Evolutionary conservation across 805 yeast species (phyloP).

Genomic region (Ogataea pilisensis): DNA sequence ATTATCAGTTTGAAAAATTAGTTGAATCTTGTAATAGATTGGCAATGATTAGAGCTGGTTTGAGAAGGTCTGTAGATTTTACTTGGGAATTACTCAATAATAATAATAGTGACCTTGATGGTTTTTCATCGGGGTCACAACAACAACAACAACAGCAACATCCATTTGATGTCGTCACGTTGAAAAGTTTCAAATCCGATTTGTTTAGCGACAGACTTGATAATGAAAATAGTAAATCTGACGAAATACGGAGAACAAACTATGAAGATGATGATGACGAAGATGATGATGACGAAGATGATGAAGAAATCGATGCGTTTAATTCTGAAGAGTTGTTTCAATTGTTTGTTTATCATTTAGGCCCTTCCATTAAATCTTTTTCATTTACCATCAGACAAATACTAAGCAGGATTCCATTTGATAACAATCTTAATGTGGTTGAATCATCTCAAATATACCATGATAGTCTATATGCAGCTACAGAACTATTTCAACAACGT

Average conservation of each 20-base stretch:
- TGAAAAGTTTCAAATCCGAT: conserved; percentile 10
- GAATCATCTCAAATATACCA: conserved; percentile 40
- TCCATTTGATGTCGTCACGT: conserved; percentile 6
- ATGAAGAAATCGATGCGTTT: conserved; percentile 23
- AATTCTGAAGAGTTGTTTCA: conserved; percentile 50
- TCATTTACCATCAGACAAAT: conserved; percentile 61
- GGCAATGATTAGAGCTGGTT: conserved; percentile 58
- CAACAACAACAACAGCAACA: conserved; percentile 22
- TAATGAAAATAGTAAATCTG: too few species aligned
- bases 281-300: conserved; percentile 30
- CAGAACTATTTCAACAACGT: conserved; percentile 50
- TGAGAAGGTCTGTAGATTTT: conserved; percentile 64
- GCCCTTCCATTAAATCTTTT: conserved; percentile 69
- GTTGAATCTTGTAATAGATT: conserved; percentile 50
- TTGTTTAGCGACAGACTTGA: neutral
- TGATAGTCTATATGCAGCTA: conserved; percentile 46
- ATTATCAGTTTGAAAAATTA: conserved; percentile 38
- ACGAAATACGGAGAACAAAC: too few species aligned
- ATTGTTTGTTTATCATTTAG: conserved; percentile 60
- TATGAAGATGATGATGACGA: conserved; percentile 14
- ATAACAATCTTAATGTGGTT: conserved; percentile 33
- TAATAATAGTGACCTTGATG: too few species aligned
- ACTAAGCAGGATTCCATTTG: conserved; percentile 56
- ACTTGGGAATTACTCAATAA: conserved; percentile 47
- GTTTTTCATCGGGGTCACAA: neutral